phyloP scores from a whole-genome alignment of 768 basidiomycete species.

The Mycena rosella region DNA sequence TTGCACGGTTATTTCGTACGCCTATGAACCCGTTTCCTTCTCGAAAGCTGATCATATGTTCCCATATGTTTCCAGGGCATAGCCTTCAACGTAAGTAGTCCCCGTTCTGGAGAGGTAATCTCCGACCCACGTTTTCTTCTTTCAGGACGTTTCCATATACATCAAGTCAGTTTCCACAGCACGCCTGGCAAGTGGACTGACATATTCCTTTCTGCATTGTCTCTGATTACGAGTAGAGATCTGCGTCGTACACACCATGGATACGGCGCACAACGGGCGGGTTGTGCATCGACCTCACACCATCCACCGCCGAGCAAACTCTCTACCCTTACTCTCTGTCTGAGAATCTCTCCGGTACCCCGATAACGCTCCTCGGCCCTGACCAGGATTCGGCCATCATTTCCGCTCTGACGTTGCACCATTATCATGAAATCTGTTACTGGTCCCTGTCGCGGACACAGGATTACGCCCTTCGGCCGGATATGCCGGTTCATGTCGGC shows the following conservation, averaged over 20 bases:
- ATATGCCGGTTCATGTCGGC: background rate
- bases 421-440: slow-evolving; percentile 14
- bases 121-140: too few relatives aligned
- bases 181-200: background rate
- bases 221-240: background rate
- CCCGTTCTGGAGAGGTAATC: background rate
- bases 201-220: background rate
- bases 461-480: background rate
- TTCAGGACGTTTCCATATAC: background rate
- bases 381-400: background rate
- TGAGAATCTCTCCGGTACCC: background rate
- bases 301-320: background rate
- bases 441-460: slow-evolving; percentile 1
- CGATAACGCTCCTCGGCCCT: slow-evolving; percentile 1
- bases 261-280: background rate
- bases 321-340: slow-evolving; percentile 2
- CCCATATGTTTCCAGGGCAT: background rate
- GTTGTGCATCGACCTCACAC: slow-evolving; percentile 6
- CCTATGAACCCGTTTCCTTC: background rate
- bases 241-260: slow-evolving; percentile 8
- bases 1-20: slow-evolving; percentile 12
- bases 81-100: background rate
- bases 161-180: background rate
- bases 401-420: background rate
- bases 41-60: too few relatives aligned